Conservation (phyloP, 129 eudicot species). For the Silybum marianum region DNA sequence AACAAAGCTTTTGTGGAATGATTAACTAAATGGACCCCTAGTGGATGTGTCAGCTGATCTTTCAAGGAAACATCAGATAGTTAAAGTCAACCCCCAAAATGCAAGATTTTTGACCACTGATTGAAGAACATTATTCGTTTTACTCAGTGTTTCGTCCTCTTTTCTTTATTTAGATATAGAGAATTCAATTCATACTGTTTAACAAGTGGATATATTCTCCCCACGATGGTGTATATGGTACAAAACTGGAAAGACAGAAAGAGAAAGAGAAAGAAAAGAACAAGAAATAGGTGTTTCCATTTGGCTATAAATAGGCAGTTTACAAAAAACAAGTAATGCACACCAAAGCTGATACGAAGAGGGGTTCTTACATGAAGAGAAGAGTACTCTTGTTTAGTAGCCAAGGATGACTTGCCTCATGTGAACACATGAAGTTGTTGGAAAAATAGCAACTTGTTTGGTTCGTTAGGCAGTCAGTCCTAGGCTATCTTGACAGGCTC, state of each 20-base stretch:
- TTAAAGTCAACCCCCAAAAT: constrained; percentile 22
- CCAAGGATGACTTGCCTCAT: neutral
- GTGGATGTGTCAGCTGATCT: neutral
- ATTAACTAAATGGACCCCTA: neutral
- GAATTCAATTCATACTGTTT: constrained; percentile 8
- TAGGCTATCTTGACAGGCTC: constrained; percentile 24
- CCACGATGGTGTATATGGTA: neutral
- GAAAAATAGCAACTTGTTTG: constrained; percentile 9
- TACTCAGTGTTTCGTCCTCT: constrained; percentile 1
- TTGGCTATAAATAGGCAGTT: constrained; percentile 19
- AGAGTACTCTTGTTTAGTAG: constrained; percentile 10
- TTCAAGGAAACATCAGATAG: neutral
- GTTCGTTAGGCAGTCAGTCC: constrained; percentile 12
- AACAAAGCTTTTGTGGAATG: neutral
- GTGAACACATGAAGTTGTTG: constrained; percentile 1
- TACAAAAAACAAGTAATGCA: neutral
- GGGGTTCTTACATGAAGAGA: constrained; percentile 28
- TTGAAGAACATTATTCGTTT: constrained; percentile 14
- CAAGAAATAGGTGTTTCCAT: neutral
- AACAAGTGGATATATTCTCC: constrained; percentile 17
- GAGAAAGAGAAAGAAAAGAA: neutral
- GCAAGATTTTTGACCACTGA: constrained; percentile 10
- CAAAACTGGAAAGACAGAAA: neutral
- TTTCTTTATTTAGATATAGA: neutral
- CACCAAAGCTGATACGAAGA: neutral